phyloP scores from a whole-genome alignment of 192 early-diverging fungal genomes.

The Backusella tuberculispora region DNA sequence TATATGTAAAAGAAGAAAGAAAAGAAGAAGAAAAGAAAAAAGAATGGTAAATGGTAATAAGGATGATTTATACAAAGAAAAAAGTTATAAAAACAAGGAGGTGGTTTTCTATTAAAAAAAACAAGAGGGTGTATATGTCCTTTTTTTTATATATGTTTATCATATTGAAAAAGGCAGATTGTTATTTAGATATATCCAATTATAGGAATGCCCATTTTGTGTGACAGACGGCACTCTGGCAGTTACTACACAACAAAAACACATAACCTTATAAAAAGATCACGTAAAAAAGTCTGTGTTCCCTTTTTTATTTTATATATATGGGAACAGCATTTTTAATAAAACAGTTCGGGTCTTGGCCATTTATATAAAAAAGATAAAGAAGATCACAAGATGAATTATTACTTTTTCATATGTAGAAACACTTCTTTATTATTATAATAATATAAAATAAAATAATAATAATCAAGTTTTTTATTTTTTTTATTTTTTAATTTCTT shows the following conservation, averaged over 20 bases:
- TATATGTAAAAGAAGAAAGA: neutral
- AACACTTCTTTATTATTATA: neutral
- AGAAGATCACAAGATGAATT: neutral
- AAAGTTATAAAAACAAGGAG: neutral
- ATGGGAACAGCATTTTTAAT: neutral
- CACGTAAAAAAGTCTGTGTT: neutral
- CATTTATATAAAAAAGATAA: neutral
- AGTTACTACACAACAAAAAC: neutral
- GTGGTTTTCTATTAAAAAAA: neutral
- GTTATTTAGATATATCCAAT: slow-evolving; percentile 7
- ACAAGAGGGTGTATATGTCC: neutral
- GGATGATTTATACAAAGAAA: neutral
- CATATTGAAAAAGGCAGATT: slow-evolving; percentile 10
- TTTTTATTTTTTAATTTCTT: neutral
- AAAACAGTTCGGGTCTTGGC: neutral
- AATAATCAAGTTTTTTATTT: neutral
- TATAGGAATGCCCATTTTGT: slow-evolving; percentile 1
- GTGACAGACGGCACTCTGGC: neutral
- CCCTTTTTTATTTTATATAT: neutral
- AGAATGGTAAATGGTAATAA: neutral
- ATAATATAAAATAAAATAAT: no score
- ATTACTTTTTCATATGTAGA: neutral
- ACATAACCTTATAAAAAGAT: neutral
- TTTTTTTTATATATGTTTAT: slow-evolving; percentile 12
- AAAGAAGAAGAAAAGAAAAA: neutral